These are phyloP conservation scores for Noccaea caerulescens DNA, from an alignment of 345 rosid species.

Conservation along the genomic window DNA sequence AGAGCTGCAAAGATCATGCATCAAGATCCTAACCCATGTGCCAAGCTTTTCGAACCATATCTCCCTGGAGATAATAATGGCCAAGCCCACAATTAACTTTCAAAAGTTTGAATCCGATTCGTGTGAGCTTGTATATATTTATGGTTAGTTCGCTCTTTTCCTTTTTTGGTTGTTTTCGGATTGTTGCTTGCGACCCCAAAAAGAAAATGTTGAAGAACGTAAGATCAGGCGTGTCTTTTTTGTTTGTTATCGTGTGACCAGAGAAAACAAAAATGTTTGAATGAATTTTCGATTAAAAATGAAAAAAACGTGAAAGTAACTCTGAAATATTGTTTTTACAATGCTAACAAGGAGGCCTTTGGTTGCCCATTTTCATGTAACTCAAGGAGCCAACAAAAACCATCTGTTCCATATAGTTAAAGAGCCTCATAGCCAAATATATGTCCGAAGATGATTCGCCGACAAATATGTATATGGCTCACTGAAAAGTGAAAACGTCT, in stretches of 20 bases:
- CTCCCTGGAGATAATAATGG: constrained; percentile 40
- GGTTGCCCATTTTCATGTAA: no score
- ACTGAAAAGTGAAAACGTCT: no score
- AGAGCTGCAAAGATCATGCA: constrained; percentile 92
- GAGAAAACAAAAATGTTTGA: background rate
- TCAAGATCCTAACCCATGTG: constrained; percentile 68
- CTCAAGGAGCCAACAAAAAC: no score
- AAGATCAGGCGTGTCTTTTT: background rate
- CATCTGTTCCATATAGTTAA: no score
- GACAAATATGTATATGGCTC: background rate
- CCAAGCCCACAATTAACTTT: constrained; percentile 23
- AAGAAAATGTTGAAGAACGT: background rate
- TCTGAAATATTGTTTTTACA: no score
- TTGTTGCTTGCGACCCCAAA: constrained; percentile 23
- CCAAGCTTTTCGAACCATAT: constrained; percentile 72
- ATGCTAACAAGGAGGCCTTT: no score
- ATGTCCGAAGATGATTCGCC: background rate
- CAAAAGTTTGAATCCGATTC: background rate
- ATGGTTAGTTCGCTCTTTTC: background rate
- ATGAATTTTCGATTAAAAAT: background rate
- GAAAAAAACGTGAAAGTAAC: no score
- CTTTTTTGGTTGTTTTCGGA: constrained; percentile 24
- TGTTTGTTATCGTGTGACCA: background rate
- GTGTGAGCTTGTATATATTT: constrained; percentile 35
- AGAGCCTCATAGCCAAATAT: background rate